Conservation (phyloP, 1,284 basidiomycete genomes). For the Cutaneotrichosporon sp. region DNA sequence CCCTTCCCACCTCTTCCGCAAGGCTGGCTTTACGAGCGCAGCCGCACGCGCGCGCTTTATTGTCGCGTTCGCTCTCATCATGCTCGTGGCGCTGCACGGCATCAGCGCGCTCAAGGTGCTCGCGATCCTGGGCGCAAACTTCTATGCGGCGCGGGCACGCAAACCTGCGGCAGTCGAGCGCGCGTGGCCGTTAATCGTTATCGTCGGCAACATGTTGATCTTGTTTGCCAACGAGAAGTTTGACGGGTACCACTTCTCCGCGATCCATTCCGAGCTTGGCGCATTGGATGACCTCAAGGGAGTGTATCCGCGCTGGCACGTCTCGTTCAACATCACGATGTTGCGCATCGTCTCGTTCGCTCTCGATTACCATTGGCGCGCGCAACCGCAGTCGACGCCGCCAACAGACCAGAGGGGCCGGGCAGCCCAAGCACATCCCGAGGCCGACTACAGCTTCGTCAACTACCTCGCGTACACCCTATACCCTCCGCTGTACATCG, state of each 20-base stretch:
- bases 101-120: conserved; percentile 77
- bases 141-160: conserved; percentile 61
- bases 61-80: conserved; percentile 61
- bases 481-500: conserved; percentile 93
- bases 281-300: conserved; percentile 62
- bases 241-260: conserved; percentile 70
- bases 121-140: conserved; percentile 70
- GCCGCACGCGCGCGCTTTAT: conserved; percentile 50
- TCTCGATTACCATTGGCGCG: conserved; percentile 87
- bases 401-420: conserved; percentile 56
- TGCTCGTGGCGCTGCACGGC: conserved; percentile 81
- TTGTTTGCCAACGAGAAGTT: conserved; percentile 77
- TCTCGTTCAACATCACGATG: conserved; percentile 97
- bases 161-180: conserved; percentile 25
- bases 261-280: conserved; percentile 61
- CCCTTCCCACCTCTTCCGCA: conserved; percentile 33
- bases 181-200: conserved; percentile 38
- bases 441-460: conserved; percentile 59
- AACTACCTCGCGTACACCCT: conserved; percentile 73
- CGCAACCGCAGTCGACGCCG: conserved; percentile 12
- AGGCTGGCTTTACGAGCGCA: conserved; percentile 5
- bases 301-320: conserved; percentile 84
- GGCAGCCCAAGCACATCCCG: conserved; percentile 55
- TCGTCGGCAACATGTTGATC: conserved; percentile 71
- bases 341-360: conserved; percentile 88